phyloP scores from a whole-genome alignment of 306 rosid species.

The Quercus berberidifolia region DNA sequence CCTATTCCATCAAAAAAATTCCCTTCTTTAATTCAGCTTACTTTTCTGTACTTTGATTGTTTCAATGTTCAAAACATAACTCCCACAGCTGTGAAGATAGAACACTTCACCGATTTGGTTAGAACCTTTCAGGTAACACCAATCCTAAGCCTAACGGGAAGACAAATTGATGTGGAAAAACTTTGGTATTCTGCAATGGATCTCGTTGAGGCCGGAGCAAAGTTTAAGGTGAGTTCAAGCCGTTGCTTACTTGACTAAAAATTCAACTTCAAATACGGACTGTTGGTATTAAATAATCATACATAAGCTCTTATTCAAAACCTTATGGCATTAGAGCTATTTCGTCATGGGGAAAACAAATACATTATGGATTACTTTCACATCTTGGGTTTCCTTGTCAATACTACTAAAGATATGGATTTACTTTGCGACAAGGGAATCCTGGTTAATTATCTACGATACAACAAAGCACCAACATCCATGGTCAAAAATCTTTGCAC shows the following conservation, averaged over 20 bases:
- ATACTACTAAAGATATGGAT: too few relatives aligned
- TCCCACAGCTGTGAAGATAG: neutral
- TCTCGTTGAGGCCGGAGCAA: constrained; percentile 22
- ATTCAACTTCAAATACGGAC: constrained; percentile 4
- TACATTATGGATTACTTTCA: constrained; percentile 25
- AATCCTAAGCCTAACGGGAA: too few relatives aligned
- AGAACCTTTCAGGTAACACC: constrained; percentile 26
- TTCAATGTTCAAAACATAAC: constrained; percentile 8
- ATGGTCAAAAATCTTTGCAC: constrained; percentile 9
- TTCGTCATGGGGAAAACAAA: constrained; percentile 8
- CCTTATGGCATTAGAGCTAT: neutral
- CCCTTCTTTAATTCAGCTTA: constrained; percentile 19
- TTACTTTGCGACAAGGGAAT: neutral
- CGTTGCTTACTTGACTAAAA: constrained; percentile 9
- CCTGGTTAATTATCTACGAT: constrained; percentile 17
- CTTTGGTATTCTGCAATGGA: too few relatives aligned
- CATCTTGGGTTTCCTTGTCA: neutral
- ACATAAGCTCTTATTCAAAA: constrained; percentile 12
- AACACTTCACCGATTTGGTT: constrained; percentile 35
- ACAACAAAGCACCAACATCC: constrained; percentile 22
- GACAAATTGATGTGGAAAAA: too few relatives aligned
- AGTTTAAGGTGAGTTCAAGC: neutral
- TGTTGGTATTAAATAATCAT: constrained; percentile 27
- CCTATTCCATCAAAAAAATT: accelerated
- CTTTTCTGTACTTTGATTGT: neutral